Conservation (phyloP, 441 rosid genomes). For the Populus hybrid region DNA sequence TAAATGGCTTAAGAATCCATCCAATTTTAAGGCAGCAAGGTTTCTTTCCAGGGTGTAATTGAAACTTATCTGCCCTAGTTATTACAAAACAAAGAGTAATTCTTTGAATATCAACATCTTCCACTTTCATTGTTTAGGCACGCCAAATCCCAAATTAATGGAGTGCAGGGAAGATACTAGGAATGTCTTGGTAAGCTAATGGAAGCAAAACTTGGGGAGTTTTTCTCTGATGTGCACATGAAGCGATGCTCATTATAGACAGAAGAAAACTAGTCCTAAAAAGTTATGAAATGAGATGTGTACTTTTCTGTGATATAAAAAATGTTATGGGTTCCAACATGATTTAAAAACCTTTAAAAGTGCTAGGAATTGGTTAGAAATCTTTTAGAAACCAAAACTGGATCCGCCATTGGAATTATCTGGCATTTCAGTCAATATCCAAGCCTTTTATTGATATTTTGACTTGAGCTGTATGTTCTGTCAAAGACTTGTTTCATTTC, state of each 20-base stretch:
- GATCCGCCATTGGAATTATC: neutral
- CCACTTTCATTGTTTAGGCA: constrained; percentile 53
- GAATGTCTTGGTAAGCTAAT: constrained; percentile 59
- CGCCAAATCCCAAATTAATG: constrained; percentile 56
- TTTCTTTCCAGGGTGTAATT: constrained; percentile 88
- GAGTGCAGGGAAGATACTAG: constrained; percentile 71
- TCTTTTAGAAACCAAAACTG: constrained; percentile 1
- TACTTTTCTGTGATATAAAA: no score
- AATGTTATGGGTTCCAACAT: neutral
- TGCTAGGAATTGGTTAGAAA: neutral
- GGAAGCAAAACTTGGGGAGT: constrained; percentile 7
- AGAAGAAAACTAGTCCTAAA: neutral
- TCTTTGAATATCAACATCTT: constrained; percentile 11
- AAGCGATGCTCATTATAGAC: no score
- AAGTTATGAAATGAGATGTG: neutral
- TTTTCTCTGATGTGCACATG: neutral
- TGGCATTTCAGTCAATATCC: constrained; percentile 5
- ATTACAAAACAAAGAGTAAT: constrained; percentile 8
- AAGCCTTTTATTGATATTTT: neutral
- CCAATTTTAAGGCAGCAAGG: constrained; percentile 80
- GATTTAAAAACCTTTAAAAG: neutral
- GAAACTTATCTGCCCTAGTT: constrained; percentile 6
- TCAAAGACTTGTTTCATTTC: neutral
- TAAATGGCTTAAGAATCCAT: constrained; percentile 86
- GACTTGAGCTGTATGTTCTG: neutral